These are phyloP conservation scores for Serendipita vermifera DNA, from an alignment of 768 basidiomycete genomes.

Conservation along the genomic window DNA sequence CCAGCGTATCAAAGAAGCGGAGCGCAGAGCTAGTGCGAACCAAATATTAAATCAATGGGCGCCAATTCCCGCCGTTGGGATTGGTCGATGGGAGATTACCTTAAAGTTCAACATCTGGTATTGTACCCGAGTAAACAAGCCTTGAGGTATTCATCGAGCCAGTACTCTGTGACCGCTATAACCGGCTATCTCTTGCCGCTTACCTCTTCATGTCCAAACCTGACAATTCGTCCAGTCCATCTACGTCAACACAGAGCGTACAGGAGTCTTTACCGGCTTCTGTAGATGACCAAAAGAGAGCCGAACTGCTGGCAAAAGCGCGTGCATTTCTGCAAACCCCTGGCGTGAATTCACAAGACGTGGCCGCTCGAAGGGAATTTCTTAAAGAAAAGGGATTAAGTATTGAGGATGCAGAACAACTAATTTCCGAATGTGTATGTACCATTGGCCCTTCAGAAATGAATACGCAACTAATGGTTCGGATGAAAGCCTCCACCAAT, in stretches of 20 bases:
- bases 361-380: neutral
- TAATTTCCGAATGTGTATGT: neutral
- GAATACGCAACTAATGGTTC: too few species aligned
- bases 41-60: too few species aligned
- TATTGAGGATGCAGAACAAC: neutral
- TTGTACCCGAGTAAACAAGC: too few species aligned
- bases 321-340: neutral
- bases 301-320: conserved; percentile 2
- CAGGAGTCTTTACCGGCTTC: too few species aligned
- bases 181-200: neutral
- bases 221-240: neutral
- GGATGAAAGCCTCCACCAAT: conserved; percentile 4
- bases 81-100: too few species aligned
- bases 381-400: neutral
- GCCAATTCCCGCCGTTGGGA: too few species aligned
- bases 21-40: too few species aligned
- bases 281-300: too few species aligned
- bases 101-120: too few species aligned
- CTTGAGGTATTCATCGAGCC: neutral
- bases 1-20: too few species aligned
- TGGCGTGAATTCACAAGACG: neutral
- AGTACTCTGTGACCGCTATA: neutral
- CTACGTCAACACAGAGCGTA: too few species aligned
- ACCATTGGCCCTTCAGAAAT: too few species aligned
- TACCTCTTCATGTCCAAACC: neutral